Conservation (phyloP, 2,329 filamentous ascomycete genomes). For the Xylariaceae sp. region DNA sequence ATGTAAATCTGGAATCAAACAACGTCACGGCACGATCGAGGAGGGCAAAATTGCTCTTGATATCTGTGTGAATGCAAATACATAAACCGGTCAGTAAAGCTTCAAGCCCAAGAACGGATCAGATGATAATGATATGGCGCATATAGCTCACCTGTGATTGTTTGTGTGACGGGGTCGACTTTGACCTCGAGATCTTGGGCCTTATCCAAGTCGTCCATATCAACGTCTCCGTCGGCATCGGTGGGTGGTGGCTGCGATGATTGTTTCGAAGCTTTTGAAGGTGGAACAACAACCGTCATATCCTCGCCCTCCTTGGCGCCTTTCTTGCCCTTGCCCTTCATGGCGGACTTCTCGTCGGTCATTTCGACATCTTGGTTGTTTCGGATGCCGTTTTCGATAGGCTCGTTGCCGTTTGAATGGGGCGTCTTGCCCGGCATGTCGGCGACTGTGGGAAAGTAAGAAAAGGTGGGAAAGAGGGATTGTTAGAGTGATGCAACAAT, state of each 20-base stretch:
- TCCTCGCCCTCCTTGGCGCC: conserved; percentile 63
- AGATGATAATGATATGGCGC: not conserved
- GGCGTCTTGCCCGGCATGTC: conserved; percentile 70
- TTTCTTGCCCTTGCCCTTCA: conserved; percentile 65
- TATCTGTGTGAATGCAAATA: conserved; percentile 62
- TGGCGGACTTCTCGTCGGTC: conserved; percentile 58
- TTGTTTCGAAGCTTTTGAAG: conserved; percentile 61
- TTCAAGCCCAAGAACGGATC: not conserved
- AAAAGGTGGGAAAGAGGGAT: not conserved
- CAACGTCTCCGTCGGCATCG: conserved; percentile 65
- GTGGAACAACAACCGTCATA: conserved; percentile 78
- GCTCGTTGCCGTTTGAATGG: conserved; percentile 67
- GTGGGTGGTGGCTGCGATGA: conserved; percentile 52
- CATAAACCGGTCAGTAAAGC: conserved; percentile 3
- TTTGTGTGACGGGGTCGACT: conserved; percentile 57
- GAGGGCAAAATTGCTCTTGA: conserved; percentile 88
- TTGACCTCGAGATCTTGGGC: conserved; percentile 48
- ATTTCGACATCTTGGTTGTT: conserved; percentile 67
- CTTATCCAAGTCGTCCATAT: conserved; percentile 61
- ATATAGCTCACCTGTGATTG: conserved; percentile 50
- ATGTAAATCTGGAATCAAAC: conserved; percentile 92
- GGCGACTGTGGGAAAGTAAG: conserved; percentile 18
- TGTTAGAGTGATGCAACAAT: conserved; percentile 7
- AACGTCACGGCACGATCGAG: conserved; percentile 87
- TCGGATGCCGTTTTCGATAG: conserved; percentile 63